phyloP scores from a whole-genome alignment of 2,329 filamentous ascomycete species.

The Pseudogymnoascus sp. region DNA sequence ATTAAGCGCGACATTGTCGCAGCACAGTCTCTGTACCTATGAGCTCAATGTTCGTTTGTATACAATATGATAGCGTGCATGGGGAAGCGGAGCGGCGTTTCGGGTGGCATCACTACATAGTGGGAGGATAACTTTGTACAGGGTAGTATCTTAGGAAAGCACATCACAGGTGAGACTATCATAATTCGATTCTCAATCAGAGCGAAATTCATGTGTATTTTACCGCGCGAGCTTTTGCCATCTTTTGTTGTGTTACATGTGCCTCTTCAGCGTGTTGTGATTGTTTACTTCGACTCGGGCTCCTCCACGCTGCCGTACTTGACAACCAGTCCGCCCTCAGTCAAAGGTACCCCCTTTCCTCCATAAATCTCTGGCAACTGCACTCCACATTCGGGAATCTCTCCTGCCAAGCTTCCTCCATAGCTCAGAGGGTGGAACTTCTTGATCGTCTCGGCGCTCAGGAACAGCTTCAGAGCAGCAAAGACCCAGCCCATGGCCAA shows the following conservation, averaged over 20 bases:
- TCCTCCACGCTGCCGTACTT: slow-evolving; percentile 19
- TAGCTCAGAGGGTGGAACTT: slow-evolving; percentile 75
- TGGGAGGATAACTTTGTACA: slow-evolving; percentile 1
- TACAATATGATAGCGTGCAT: slow-evolving; percentile 8
- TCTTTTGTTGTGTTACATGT: slow-evolving; percentile 1
- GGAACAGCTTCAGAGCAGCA: slow-evolving; percentile 65
- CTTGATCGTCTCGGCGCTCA: slow-evolving; percentile 65
- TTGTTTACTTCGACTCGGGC: slow-evolving; percentile 14
- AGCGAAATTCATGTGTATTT: background rate
- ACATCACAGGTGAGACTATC: background rate
- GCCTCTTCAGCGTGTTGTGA: background rate
- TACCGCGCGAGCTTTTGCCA: background rate
- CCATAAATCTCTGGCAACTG: slow-evolving; percentile 72
- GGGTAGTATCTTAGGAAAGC: background rate
- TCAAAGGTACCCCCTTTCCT: slow-evolving; percentile 52
- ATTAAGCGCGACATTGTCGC: slow-evolving; percentile 91
- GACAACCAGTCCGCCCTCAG: slow-evolving; percentile 25
- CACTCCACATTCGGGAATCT: slow-evolving; percentile 51
- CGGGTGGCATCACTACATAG: slow-evolving; percentile 4
- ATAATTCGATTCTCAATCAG: background rate
- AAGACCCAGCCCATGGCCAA: slow-evolving; percentile 86
- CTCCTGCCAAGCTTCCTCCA: slow-evolving; percentile 59
- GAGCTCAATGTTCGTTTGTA: slow-evolving; percentile 25
- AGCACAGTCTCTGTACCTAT: slow-evolving; percentile 87
- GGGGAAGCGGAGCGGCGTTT: slow-evolving; percentile 4